Evolutionary conservation across 805 yeast genomes (phyloP).

Genomic region (Candida qinlingensis): DNA sequence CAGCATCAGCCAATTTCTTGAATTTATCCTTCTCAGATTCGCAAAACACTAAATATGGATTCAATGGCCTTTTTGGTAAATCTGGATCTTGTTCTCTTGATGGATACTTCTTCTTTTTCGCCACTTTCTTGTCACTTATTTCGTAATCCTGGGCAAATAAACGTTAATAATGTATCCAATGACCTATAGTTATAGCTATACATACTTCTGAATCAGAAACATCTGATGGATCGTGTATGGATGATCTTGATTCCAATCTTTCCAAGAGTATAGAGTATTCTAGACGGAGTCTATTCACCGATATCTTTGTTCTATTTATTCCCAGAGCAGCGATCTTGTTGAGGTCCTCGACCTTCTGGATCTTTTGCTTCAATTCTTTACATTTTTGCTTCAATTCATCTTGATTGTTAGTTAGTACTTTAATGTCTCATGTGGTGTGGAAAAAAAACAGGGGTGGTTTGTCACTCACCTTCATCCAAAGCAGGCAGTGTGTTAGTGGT

Average conservation of each 20-base stretch:
- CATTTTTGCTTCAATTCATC: slow-evolving; percentile 58
- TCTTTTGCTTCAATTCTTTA: slow-evolving; percentile 61
- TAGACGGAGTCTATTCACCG: slow-evolving; percentile 71
- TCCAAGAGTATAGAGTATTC: slow-evolving; percentile 82
- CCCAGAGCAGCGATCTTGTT: slow-evolving; percentile 75
- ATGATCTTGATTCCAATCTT: slow-evolving; percentile 58
- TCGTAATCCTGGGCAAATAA: slow-evolving; percentile 6
- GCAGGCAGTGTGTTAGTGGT: neutral
- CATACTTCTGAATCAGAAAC: slow-evolving; percentile 5
- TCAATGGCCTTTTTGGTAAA: slow-evolving; percentile 84
- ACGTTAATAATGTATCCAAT: slow-evolving; percentile 1
- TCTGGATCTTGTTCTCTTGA: slow-evolving; percentile 64
- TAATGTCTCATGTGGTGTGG: neutral
- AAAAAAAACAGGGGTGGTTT: no score
- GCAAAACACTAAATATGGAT: slow-evolving; percentile 76
- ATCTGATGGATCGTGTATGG: slow-evolving; percentile 9
- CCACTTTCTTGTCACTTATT: slow-evolving; percentile 14
- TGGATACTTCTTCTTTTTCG: slow-evolving; percentile 20
- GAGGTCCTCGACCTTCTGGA: slow-evolving; percentile 66
- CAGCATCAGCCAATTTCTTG: slow-evolving; percentile 50
- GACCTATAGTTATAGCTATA: no score
- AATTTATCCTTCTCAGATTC: slow-evolving; percentile 78
- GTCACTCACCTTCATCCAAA: neutral
- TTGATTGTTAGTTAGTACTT: neutral
- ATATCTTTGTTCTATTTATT: slow-evolving; percentile 67